Evolutionary conservation across 2,329 filamentous ascomycete species (phyloP).

Genomic region (Pseudogymnoascus sp.): DNA sequence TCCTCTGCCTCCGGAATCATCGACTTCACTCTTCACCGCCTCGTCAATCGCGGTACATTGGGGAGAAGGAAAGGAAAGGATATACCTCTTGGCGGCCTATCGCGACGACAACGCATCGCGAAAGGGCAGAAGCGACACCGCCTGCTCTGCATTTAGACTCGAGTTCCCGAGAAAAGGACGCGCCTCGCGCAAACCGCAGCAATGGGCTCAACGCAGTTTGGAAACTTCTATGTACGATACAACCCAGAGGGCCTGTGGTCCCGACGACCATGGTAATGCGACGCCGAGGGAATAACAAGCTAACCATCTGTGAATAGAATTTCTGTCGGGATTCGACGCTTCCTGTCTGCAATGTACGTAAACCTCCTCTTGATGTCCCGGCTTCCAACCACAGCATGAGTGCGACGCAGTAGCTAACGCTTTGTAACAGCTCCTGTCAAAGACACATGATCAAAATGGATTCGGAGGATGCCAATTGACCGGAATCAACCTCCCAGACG

Average conservation of each 20-base stretch:
- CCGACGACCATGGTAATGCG: constrained; percentile 1
- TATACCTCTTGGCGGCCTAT: constrained; percentile 1
- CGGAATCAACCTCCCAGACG: constrained; percentile 65
- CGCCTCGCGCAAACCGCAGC: constrained; percentile 2
- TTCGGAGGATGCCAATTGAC: constrained; percentile 64
- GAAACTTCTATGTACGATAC: constrained; percentile 47
- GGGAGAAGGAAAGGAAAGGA: neutral
- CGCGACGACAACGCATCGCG: constrained; percentile 7
- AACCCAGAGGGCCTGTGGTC: neutral
- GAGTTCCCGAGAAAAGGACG: neutral
- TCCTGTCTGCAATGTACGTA: constrained; percentile 75
- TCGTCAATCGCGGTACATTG: constrained; percentile 1
- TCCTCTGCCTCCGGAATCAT: neutral
- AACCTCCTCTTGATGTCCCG: constrained; percentile 9
- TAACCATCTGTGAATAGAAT: constrained; percentile 42
- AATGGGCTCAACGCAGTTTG: constrained; percentile 49
- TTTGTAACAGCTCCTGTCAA: constrained; percentile 53
- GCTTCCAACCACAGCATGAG: neutral
- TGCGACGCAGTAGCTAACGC: neutral
- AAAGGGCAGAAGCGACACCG: constrained; percentile 3
- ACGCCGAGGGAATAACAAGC: neutral
- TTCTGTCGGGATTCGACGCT: constrained; percentile 80
- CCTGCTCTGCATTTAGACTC: constrained; percentile 2
- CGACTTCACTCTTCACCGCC: neutral
- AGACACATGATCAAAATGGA: constrained; percentile 50